Conservation (phyloP, 2,329 filamentous ascomycete species). For the Monilinia aucupariae region DNA sequence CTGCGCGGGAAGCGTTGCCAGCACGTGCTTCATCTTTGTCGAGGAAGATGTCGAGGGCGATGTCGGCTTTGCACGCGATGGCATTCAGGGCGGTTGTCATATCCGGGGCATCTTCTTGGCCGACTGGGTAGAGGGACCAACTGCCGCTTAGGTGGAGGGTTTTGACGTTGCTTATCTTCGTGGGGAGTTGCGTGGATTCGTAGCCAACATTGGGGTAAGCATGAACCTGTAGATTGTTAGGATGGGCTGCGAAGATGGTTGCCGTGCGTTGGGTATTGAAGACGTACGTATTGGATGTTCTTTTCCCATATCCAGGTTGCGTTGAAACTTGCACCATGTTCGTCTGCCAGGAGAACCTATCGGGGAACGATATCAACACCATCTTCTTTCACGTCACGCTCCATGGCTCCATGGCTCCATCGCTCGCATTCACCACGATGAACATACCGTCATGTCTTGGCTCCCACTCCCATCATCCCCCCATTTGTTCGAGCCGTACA, state of each 20-base stretch:
- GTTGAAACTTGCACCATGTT: conserved; percentile 15
- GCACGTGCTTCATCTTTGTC: neutral
- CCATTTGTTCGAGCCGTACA: conserved; percentile 15
- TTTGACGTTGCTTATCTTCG: conserved; percentile 13
- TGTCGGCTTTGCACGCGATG: conserved; percentile 13
- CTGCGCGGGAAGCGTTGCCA: conserved; percentile 5
- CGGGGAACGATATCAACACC: neutral
- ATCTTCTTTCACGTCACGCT: neutral
- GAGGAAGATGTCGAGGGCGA: conserved; percentile 15
- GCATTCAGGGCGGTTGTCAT: neutral
- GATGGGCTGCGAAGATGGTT: neutral
- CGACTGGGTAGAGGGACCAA: conserved; percentile 3
- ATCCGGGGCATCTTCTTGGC: neutral
- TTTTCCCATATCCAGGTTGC: conserved; percentile 13
- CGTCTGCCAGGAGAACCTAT: conserved; percentile 9
- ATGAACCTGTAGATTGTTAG: conserved; percentile 7
- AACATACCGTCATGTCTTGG: conserved; percentile 15
- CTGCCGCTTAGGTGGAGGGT: conserved; percentile 18
- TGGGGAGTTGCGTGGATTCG: conserved; percentile 11
- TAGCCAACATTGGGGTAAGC: conserved; percentile 13
- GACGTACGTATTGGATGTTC: conserved; percentile 8
- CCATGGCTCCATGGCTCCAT: too few relatives aligned
- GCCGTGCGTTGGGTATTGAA: neutral
- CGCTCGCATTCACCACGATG: too few relatives aligned
- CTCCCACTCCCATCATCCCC: conserved; percentile 16